A percentile compares a stretch with the other conserved stretches of the same genome.
These are phyloP conservation scores for Panicum miliaceum DNA, from an alignment of 176 grass and related monocot genomes.

Conservation along the genomic window DNA sequence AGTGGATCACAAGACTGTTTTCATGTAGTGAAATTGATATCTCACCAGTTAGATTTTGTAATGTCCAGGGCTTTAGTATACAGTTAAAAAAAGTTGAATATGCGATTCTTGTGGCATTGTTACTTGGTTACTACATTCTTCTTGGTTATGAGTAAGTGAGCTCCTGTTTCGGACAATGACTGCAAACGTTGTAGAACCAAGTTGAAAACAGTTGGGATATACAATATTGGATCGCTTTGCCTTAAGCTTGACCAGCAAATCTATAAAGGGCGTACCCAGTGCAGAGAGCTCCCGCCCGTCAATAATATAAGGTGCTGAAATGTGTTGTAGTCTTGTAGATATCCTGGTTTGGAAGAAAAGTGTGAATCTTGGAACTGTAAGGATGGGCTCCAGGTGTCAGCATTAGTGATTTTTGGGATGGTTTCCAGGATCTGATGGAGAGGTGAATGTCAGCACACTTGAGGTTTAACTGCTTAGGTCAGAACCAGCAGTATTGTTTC, in stretches of 20 bases:
- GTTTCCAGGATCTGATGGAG: not conserved
- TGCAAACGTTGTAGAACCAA: not conserved
- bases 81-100: constrained; percentile 13
- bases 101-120: not conserved
- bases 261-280: no score
- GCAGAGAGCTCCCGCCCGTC: no score
- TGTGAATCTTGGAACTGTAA: constrained; percentile 1
- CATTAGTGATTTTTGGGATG: not conserved
- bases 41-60: not conserved
- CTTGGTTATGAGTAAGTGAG: constrained; percentile 13
- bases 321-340: not conserved
- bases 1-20: constrained; percentile 14
- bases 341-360: constrained; percentile 30
- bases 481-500: not conserved
- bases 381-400: constrained; percentile 12
- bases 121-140: constrained; percentile 17
- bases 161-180: constrained; percentile 24
- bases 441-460: not conserved
- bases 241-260: constrained; percentile 11
- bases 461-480: not conserved
- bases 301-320: not conserved
- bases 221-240: not conserved
- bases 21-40: not conserved
- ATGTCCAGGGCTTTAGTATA: not conserved
- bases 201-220: constrained; percentile 1